Evolutionary conservation across 2,329 filamentous ascomycete species (phyloP).

Genomic region (Clonostachys byssicola): DNA sequence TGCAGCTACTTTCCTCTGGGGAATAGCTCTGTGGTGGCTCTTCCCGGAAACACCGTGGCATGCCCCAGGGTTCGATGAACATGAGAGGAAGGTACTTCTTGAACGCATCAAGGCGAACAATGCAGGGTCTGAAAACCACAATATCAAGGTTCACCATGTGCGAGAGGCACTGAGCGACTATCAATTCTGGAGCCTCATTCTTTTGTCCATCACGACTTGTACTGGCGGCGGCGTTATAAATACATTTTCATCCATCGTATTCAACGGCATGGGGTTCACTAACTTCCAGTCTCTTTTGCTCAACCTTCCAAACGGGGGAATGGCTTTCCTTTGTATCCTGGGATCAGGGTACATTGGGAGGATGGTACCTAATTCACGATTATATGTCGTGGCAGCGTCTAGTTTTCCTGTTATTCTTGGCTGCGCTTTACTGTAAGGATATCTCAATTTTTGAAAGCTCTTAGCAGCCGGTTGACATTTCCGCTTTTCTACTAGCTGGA

Average conservation of each 20-base stretch:
- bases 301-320: conserved; percentile 21
- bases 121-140: too few species aligned
- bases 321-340: conserved; percentile 21
- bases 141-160: too few species aligned
- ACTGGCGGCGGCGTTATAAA: conserved; percentile 20
- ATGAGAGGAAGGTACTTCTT: too few species aligned
- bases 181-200: conserved; percentile 19
- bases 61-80: too few species aligned
- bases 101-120: too few species aligned
- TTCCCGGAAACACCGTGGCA: too few species aligned
- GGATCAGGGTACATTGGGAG: conserved; percentile 19
- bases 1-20: too few species aligned
- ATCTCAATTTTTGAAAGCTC: neutral
- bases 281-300: conserved; percentile 22
- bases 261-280: conserved; percentile 26
- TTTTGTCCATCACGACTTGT: conserved; percentile 19
- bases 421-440: conserved; percentile 17
- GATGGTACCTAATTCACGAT: conserved; percentile 12
- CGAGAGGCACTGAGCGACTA: conserved; percentile 7
- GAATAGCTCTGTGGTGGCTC: too few species aligned
- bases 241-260: conserved; percentile 21
- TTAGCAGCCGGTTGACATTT: too few species aligned
- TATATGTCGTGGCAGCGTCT: conserved; percentile 16
- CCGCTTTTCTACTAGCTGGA: conserved; percentile 9
- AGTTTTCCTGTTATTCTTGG: conserved; percentile 18